A percentile compares a stretch with the other conserved stretches of the same genome.
Conservation (phyloP, 495 filamentous ascomycete species). For the Extremus antarcticus region DNA sequence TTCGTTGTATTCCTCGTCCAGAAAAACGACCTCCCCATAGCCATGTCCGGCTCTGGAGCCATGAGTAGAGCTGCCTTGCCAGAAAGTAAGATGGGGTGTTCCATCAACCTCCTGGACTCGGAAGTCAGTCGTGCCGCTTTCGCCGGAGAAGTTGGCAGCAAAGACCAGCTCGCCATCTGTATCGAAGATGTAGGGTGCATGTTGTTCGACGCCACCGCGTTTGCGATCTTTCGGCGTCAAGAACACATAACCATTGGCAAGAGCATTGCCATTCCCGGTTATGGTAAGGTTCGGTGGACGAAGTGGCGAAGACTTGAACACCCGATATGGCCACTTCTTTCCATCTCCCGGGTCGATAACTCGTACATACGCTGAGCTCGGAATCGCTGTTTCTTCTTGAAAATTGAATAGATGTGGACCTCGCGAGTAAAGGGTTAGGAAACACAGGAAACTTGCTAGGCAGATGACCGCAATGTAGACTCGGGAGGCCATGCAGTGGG, state of each 20-base stretch:
- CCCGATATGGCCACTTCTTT: constrained; percentile 5
- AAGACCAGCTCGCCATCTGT: constrained; percentile 12
- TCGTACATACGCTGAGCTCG: not conserved
- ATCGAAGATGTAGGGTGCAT: constrained; percentile 5
- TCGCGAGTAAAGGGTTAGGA: not conserved
- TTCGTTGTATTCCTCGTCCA: constrained; percentile 12
- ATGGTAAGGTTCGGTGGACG: constrained; percentile 14
- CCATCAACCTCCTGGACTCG: constrained; percentile 2
- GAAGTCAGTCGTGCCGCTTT: constrained; percentile 13
- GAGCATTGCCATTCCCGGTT: constrained; percentile 5
- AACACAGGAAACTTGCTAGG: not conserved
- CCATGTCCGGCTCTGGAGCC: constrained; percentile 15
- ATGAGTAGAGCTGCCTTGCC: constrained; percentile 4
- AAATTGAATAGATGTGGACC: not conserved
- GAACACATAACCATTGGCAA: constrained; percentile 14
- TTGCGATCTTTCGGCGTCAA: constrained; percentile 1
- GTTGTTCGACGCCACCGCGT: not conserved
- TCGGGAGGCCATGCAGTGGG: not conserved
- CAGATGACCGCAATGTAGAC: not conserved
- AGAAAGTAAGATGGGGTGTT: constrained; percentile 8
- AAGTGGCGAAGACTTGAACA: constrained; percentile 10
- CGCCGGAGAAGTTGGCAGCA: constrained; percentile 2
- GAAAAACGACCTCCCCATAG: constrained; percentile 14
- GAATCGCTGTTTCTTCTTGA: not conserved
- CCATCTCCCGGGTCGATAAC: not conserved